Base-by-base conservation (phyloP, 331 rosid species). In the Quercus lobata region DNA sequence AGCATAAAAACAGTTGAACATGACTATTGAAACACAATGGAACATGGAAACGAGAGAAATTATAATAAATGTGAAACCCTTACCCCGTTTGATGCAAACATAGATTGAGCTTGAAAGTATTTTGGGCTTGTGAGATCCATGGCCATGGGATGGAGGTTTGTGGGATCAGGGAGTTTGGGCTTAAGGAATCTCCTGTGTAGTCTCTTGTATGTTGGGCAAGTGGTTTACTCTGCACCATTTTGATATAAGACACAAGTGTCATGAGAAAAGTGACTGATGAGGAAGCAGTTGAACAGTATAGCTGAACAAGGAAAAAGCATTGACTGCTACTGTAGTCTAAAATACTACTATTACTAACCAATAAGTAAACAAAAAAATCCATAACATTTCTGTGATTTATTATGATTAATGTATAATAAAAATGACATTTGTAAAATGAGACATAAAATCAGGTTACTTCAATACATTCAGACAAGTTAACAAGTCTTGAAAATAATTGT, bases 41-140 rank as follows among this genome's bases (percentile, higher is more conserved):
- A 15, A 29, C 18, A 14, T 30, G 66, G 63, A 56, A 81, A 5
- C 29, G 15, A 41, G 44, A 12, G 44, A 53, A 18, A 34, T 17
- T 58, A 16, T 54, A 5, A 69, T 24, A 61, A 53, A 58, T 72
- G 70, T 78, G 58, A 75, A 21, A 55, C 35, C 19, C 55, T 78
- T 84, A 93, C 97, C 93, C 79, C 89, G 75, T 62, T 84, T 49
- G 93, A 77, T 29, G 81, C 72, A 78, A 89, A 83, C 2, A 83
- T 32, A 66, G 89, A 82, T 32, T 90, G 86, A 82, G 93, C 19
- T 77, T 86, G 93, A 54, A 90, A 90, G 86, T 80, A 83, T 84
- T 83, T 85, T 72, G 92, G 87, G 84, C 65, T 79, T 54, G 91
- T 75, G 75, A 87, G 86, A 79, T 92, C 91, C 97, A 91, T 92